These are phyloP conservation scores for Scolecobasidium constrictum DNA, from an alignment of 2,329 filamentous ascomycete species.

Conservation along the genomic window DNA sequence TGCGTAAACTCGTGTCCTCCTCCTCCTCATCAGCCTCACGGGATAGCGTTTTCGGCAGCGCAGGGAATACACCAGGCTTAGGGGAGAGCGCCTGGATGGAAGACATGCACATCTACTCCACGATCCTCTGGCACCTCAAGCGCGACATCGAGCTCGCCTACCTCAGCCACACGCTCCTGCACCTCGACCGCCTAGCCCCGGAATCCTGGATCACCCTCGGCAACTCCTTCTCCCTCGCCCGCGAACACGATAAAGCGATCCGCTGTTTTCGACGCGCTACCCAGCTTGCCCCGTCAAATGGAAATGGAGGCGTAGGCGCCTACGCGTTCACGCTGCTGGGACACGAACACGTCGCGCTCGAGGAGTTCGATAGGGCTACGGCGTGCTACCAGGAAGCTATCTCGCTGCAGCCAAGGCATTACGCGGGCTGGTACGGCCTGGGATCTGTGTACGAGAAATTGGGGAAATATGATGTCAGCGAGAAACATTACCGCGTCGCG, in stretches of 20 bases:
- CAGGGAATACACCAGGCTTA: too few species aligned
- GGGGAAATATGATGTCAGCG: constrained; percentile 82
- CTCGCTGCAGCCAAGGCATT: constrained; percentile 76
- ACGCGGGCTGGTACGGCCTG: constrained; percentile 97
- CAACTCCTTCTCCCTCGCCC: constrained; percentile 85
- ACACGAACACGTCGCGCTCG: constrained; percentile 89
- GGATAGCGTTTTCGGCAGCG: background rate
- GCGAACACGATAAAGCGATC: constrained; percentile 89
- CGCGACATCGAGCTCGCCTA: constrained; percentile 86
- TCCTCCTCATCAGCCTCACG: constrained; percentile 30
- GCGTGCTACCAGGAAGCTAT: constrained; percentile 79
- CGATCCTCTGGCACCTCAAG: constrained; percentile 96
- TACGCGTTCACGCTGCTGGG: constrained; percentile 95
- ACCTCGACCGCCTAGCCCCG: constrained; percentile 77
- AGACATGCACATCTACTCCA: constrained; percentile 98
- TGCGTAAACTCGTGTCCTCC: constrained; percentile 70
- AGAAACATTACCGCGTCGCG: constrained; percentile 82
- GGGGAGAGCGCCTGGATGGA: constrained; percentile 45
- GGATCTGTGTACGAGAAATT: constrained; percentile 76
- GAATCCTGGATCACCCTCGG: constrained; percentile 94
- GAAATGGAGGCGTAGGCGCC: constrained; percentile 48
- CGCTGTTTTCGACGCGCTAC: constrained; percentile 92
- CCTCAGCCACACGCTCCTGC: constrained; percentile 80
- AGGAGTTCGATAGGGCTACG: constrained; percentile 93
- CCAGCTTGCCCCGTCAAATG: constrained; percentile 60